phyloP scores from a whole-genome alignment of 192 early-diverging fungal genomes.

The Backusella sp. region DNA sequence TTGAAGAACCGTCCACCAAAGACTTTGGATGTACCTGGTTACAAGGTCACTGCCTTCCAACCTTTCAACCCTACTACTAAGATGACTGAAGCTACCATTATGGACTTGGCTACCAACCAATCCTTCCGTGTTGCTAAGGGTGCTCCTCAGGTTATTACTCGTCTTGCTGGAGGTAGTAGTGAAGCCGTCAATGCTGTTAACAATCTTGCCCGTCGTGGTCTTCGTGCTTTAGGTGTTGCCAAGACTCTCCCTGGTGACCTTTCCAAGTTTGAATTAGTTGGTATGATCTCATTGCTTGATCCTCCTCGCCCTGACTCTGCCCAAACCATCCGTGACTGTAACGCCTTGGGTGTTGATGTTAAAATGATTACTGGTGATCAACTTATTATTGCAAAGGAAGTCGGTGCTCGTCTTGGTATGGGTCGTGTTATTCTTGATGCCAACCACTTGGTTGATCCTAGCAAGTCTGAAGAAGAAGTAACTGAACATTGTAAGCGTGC shows the following conservation, averaged over 20 bases:
- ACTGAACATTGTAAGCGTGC: constrained; percentile 76
- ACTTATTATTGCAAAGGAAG: constrained; percentile 87
- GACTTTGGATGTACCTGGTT: constrained; percentile 78
- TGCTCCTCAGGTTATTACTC: constrained; percentile 90
- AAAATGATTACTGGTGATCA: constrained; percentile 98
- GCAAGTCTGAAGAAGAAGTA: constrained; percentile 62
- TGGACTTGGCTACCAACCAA: constrained; percentile 63
- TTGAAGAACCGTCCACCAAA: constrained; percentile 36
- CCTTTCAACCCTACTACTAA: constrained; percentile 91
- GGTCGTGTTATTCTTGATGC: constrained; percentile 84
- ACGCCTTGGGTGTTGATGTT: constrained; percentile 76
- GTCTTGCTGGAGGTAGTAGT: constrained; percentile 77
- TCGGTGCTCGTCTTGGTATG: constrained; percentile 84
- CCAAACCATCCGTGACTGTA: constrained; percentile 82
- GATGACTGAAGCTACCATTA: constrained; percentile 82
- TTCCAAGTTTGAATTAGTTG: constrained; percentile 76
- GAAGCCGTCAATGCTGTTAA: constrained; percentile 84
- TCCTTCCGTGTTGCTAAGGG: constrained; percentile 91
- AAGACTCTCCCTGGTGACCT: constrained; percentile 61
- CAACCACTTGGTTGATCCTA: constrained; percentile 65
- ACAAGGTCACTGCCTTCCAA: constrained; percentile 77
- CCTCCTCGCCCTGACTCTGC: constrained; percentile 85
- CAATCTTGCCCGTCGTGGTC: constrained; percentile 79
- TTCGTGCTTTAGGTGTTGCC: constrained; percentile 66
- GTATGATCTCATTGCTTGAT: constrained; percentile 85